Percentiles rank a stretch among this genome's conserved stretches.
These are phyloP conservation scores for Orbilia javanica DNA, from an alignment of 2,329 filamentous ascomycete species.

Conservation along the genomic window DNA sequence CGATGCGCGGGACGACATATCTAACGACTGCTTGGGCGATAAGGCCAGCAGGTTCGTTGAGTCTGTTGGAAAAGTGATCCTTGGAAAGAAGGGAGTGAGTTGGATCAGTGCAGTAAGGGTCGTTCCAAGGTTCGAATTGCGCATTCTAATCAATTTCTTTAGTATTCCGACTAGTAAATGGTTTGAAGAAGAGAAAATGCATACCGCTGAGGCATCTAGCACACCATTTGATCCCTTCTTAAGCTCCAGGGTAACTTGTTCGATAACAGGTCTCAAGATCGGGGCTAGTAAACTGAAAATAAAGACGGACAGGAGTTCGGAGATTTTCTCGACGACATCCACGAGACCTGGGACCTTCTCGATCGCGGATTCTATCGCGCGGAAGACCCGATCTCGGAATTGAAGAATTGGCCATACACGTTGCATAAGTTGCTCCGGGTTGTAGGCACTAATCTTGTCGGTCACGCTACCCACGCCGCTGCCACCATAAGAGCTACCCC, in stretches of 20 bases:
- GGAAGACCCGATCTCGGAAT: conserved; percentile 94
- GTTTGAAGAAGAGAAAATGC: not conserved
- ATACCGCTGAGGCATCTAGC: conserved; percentile 67
- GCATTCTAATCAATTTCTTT: conserved; percentile 14
- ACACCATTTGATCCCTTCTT: conserved; percentile 85
- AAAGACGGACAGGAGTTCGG: conserved; percentile 91
- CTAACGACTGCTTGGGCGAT: conserved; percentile 73
- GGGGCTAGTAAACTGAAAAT: conserved; percentile 90
- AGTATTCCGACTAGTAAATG: not conserved
- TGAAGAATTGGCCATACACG: conserved; percentile 95
- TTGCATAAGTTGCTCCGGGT: conserved; percentile 77
- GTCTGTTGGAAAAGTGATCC: conserved; percentile 73
- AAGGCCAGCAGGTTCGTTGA: conserved; percentile 71
- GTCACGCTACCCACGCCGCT: conserved; percentile 11
- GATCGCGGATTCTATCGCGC: conserved; percentile 84
- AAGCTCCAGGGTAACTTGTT: conserved; percentile 82
- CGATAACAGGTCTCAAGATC: conserved; percentile 92
- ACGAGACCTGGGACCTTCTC: conserved; percentile 87
- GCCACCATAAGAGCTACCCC: not conserved
- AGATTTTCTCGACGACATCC: conserved; percentile 89
- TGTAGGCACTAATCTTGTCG: conserved; percentile 47
- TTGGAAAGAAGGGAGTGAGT: conserved; percentile 73
- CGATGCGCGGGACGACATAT: conserved; percentile 75
- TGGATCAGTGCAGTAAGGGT: conserved; percentile 78
- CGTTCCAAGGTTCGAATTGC: conserved; percentile 84